Evolutionary conservation across 202 grass and related monocot species (phyloP).

Genomic region (Panicum hallii): DNA sequence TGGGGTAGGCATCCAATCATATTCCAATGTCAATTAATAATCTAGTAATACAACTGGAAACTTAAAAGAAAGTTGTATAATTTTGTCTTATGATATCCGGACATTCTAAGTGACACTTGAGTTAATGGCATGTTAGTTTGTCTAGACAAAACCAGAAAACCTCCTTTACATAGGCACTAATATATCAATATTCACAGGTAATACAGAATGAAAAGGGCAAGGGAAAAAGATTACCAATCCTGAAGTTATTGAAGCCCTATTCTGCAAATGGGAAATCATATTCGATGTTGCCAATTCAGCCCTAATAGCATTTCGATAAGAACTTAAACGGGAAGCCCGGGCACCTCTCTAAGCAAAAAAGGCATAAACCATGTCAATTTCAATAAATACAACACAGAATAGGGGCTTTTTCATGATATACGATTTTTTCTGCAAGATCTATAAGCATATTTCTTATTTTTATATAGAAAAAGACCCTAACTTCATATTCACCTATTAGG

Average conservation of each 20-base stretch:
- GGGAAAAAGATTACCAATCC: constrained; percentile 40
- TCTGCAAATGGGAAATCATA: constrained; percentile 30
- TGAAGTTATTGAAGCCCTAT: constrained; percentile 19
- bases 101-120: background rate
- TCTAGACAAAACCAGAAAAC: constrained; percentile 5
- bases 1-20: background rate
- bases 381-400: constrained; percentile 27
- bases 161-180: constrained; percentile 16
- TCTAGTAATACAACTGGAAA: constrained; percentile 22
- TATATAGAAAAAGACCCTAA: constrained; percentile 4
- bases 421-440: constrained; percentile 18
- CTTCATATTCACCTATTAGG: constrained; percentile 25
- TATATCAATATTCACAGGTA: constrained; percentile 10
- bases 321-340: constrained; percentile 25
- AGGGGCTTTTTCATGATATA: constrained; percentile 11
- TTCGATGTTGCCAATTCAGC: constrained; percentile 13
- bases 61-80: constrained; percentile 6
- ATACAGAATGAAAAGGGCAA: constrained; percentile 24
- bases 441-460: constrained; percentile 21
- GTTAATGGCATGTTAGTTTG: constrained; percentile 21
- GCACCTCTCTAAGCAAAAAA: constrained; percentile 49
- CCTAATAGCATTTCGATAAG: constrained; percentile 34
- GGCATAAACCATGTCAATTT: constrained; percentile 36
- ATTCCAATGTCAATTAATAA: constrained; percentile 31
- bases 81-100: background rate